A percentile compares a stretch with the other conserved stretches of the same genome.
phyloP scores from a whole-genome alignment of 129 eudicot species.

The Tagetes erecta region DNA sequence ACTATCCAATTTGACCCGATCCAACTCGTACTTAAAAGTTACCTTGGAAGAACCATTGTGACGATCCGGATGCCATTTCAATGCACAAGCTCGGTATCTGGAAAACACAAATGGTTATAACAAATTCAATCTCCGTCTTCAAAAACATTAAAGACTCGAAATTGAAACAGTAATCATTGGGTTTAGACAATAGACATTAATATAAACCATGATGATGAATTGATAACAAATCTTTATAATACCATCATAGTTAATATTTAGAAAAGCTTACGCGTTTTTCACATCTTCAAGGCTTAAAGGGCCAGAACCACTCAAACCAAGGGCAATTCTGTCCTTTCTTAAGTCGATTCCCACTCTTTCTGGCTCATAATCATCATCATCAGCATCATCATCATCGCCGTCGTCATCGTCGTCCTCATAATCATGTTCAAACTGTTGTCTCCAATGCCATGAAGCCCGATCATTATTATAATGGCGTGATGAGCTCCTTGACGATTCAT shows the following conservation, averaged over 20 bases:
- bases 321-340: constrained; percentile 60
- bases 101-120: constrained; percentile 8
- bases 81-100: constrained; percentile 85
- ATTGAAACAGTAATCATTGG: background rate
- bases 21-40: background rate
- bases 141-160: background rate
- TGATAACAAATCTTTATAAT: background rate
- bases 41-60: constrained; percentile 92
- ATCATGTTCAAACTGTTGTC: constrained; percentile 47
- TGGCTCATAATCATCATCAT: constrained; percentile 49
- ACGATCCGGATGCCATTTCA: constrained; percentile 99
- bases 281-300: constrained; percentile 80
- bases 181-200: background rate
- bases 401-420: constrained; percentile 52
- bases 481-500: constrained; percentile 55
- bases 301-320: constrained; percentile 85
- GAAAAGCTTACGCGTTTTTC: constrained; percentile 70
- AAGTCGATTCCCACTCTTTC: constrained; percentile 38
- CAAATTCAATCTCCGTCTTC: background rate
- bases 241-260: background rate
- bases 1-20: background rate
- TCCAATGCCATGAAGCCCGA: constrained; percentile 49
- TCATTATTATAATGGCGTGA: constrained; percentile 46
- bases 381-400: constrained; percentile 33
- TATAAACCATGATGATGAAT: background rate